These are phyloP conservation scores for Athelia psychrophila DNA, from an alignment of 1,284 basidiomycete genomes.

Conservation along the genomic window DNA sequence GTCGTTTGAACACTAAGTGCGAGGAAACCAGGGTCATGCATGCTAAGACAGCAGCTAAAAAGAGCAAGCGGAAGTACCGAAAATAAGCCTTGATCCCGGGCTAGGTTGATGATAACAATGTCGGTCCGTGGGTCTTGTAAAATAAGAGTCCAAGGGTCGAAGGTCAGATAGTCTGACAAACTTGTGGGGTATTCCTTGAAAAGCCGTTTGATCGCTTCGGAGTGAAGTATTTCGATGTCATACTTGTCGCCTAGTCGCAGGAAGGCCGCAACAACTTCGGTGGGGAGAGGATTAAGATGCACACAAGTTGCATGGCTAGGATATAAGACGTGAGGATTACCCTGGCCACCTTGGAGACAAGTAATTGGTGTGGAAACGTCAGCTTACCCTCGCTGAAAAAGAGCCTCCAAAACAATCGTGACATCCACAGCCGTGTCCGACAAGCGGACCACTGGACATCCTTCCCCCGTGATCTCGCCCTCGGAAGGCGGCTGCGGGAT, in stretches of 20 bases:
- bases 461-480: constrained; percentile 15
- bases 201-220: not conserved
- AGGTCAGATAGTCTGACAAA: not conserved
- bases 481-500: constrained; percentile 8
- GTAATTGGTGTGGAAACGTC: no score
- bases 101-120: not conserved
- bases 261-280: not conserved
- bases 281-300: not conserved
- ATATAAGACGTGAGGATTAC: no score
- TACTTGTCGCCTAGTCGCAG: not conserved
- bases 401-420: constrained; percentile 23
- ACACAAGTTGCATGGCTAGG: not conserved
- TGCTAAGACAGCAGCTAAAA: no score
- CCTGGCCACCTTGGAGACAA: no score
- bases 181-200: not conserved
- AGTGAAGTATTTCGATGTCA: not conserved
- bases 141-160: no score
- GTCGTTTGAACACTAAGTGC: no score
- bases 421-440: constrained; percentile 19
- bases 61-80: no score
- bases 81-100: not conserved
- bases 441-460: constrained; percentile 19
- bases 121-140: not conserved
- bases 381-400: constrained; percentile 23
- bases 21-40: no score